phyloP scores from a whole-genome alignment of 2,329 filamentous ascomycete genomes.

The Talaromyces funiculosus region DNA sequence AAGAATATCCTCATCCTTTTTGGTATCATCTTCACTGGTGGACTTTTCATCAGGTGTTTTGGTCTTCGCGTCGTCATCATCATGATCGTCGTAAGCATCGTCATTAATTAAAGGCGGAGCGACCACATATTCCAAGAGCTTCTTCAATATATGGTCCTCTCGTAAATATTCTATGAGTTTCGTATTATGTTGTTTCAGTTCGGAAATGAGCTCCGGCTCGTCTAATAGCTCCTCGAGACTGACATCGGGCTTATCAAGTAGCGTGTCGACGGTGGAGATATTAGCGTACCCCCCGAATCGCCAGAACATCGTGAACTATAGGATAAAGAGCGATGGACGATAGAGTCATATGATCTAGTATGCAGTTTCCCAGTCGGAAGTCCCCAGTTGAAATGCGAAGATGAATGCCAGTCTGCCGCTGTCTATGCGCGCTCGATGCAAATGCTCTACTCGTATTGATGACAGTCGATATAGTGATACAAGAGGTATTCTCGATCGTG shows the following conservation, averaged over 20 bases:
- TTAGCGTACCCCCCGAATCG: slow-evolving; percentile 98
- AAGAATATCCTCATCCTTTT: slow-evolving; percentile 26
- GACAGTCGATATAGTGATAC: slow-evolving; percentile 12
- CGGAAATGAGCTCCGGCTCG: slow-evolving; percentile 92
- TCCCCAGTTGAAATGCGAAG: slow-evolving; percentile 1
- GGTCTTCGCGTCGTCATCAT: slow-evolving; percentile 43
- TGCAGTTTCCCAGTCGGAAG: not conserved
- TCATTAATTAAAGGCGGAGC: slow-evolving; percentile 58
- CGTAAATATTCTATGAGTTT: slow-evolving; percentile 95
- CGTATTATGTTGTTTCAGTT: slow-evolving; percentile 96
- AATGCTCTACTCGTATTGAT: slow-evolving; percentile 2
- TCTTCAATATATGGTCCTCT: slow-evolving; percentile 76
- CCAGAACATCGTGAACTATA: slow-evolving; percentile 85
- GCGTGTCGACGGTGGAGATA: slow-evolving; percentile 91
- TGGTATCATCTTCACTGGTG: slow-evolving; percentile 36
- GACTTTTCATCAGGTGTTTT: slow-evolving; percentile 20
- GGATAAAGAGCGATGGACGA: slow-evolving; percentile 22
- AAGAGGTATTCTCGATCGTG: slow-evolving; percentile 9
- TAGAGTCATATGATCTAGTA: slow-evolving; percentile 25
- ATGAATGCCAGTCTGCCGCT: slow-evolving; percentile 1
- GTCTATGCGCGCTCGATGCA: slow-evolving; percentile 13
- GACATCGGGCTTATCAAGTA: slow-evolving; percentile 93
- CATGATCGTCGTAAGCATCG: slow-evolving; percentile 49
- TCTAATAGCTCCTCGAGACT: slow-evolving; percentile 93
- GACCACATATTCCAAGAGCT: slow-evolving; percentile 84